Base-by-base conservation (phyloP, 2,329 filamentous ascomycete species). In the Chalaropsis thielavioides region DNA sequence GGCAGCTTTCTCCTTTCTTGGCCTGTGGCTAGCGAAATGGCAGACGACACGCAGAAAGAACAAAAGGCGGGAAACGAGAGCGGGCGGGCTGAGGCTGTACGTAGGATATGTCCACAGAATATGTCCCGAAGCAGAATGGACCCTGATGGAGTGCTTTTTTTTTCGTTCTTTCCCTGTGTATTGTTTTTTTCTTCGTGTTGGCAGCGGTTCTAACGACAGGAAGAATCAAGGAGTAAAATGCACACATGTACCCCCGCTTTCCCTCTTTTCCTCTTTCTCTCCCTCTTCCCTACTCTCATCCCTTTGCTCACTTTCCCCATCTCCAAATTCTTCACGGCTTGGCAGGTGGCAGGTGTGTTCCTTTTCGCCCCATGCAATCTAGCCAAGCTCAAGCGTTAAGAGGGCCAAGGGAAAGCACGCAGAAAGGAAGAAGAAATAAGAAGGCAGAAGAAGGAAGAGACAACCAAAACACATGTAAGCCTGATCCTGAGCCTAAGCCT, bases 291-390 rank as follows among this genome's bases (percentile, higher is more conserved):
- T 31, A 2, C 31, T 31, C 31, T 31, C 31, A 31, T 6, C 31
- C 31, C 31, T 31, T 4, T 2, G 11, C 17, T 44, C 17, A n/a
- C 41, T 11, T n/a, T n/a, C 41, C 15, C 19, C 49, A 31, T 54
- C 49, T 56, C 24, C 51, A 56, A 56, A 56, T 56, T 56, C 51
- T 56, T 56, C 51, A 56, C 24, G 51, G 24, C 51, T 56, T 56
- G 51, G 51, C 51, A 56, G 51, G 51, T 35, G 51, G 51, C 51
- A 56, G 51, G 51, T 56, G 51, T 56, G 51, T 35, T 56, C 31
- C 51, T 31, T 31, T 56, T 56, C 24, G 51, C 51, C 51, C 27
- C 51, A 56, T 56, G 22, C 51, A 56, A 56, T 13, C 22, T 22
- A 56, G 27, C 22, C 41, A 13, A 43, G 17, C 7, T 3, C 5